These are phyloP conservation scores for Didymella keratinophila DNA, from an alignment of 2,329 filamentous ascomycete genomes.

Conservation along the genomic window DNA sequence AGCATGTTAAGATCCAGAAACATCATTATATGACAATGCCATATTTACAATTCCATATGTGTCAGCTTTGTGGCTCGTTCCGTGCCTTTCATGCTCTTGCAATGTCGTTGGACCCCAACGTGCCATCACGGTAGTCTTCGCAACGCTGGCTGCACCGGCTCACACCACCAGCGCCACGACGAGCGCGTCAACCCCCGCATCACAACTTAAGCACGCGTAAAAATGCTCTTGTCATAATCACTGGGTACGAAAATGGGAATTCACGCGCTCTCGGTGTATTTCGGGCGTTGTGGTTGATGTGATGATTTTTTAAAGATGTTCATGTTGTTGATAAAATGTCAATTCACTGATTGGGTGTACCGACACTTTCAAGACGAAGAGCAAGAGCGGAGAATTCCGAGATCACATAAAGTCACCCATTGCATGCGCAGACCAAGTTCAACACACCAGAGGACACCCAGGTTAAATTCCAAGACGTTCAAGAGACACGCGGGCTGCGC, in stretches of 20 bases:
- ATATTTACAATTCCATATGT: not conserved
- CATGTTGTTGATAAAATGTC: not conserved
- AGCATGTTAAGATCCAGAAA: not conserved
- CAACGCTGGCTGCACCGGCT: not conserved
- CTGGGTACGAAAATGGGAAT: too few relatives aligned
- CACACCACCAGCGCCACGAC: not conserved
- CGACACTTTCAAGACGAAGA: not conserved
- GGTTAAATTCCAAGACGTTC: not conserved
- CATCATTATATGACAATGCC: not conserved
- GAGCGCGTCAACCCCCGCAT: not conserved
- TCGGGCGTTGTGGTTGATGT: not conserved
- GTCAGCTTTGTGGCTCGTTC: too few relatives aligned
- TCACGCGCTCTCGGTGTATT: not conserved
- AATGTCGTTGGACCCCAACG: not conserved
- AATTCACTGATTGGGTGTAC: not conserved
- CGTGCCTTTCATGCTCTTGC: not conserved
- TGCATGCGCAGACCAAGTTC: not conserved
- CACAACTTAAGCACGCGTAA: not conserved
- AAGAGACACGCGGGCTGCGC: not conserved
- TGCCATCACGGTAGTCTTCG: not conserved
- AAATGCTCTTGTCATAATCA: not conserved
- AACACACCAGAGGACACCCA: not conserved
- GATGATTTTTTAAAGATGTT: conserved; percentile 8
- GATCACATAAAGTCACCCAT: not conserved
- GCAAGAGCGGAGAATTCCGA: not conserved